A percentile compares a stretch with the other conserved stretches of the same genome.
Conservation (phyloP, 768 basidiomycete genomes). For the Saitozyma sp. region DNA sequence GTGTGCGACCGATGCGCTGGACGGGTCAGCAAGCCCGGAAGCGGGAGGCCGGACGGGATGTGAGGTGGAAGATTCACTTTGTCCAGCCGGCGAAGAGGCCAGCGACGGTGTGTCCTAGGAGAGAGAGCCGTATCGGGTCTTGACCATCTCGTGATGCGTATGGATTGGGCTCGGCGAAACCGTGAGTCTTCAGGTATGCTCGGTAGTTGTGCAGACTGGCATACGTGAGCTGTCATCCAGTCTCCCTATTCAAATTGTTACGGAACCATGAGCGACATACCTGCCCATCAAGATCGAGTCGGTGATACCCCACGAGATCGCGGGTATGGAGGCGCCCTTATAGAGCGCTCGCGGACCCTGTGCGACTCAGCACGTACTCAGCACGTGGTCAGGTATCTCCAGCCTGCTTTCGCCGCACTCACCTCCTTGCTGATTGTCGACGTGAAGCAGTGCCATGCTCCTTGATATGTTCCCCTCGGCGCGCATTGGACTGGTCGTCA, state of each 20-base stretch:
- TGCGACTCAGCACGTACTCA: neutral
- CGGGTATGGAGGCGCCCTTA: constrained; percentile 47
- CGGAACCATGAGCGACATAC: constrained; percentile 14
- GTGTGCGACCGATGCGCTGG: constrained; percentile 68
- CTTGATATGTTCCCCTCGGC: constrained; percentile 33
- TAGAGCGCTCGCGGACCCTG: constrained; percentile 46
- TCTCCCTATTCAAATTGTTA: too few species aligned
- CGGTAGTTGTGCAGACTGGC: constrained; percentile 51
- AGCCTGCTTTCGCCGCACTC: neutral
- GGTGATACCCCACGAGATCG: constrained; percentile 52
- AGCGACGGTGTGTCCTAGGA: constrained; percentile 48
- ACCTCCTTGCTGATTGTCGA: constrained; percentile 42
- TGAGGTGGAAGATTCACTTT: constrained; percentile 37
- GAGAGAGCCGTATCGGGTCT: constrained; percentile 25
- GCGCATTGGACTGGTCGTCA: constrained; percentile 38
- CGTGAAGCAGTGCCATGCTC: constrained; percentile 38
- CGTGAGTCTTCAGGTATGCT: constrained; percentile 31
- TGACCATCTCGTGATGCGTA: constrained; percentile 12
- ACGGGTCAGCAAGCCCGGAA: neutral
- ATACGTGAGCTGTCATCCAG: neutral
- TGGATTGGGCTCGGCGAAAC: constrained; percentile 38
- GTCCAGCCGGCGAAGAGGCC: constrained; percentile 51
- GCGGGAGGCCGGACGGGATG: neutral
- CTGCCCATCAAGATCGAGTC: constrained; percentile 52
- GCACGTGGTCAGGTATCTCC: neutral